Evolutionary conservation across 257 asterid species (phyloP), one percentile per base, ranked within the genome.

Genomic region (Rehmannia glutinosa): DNA sequence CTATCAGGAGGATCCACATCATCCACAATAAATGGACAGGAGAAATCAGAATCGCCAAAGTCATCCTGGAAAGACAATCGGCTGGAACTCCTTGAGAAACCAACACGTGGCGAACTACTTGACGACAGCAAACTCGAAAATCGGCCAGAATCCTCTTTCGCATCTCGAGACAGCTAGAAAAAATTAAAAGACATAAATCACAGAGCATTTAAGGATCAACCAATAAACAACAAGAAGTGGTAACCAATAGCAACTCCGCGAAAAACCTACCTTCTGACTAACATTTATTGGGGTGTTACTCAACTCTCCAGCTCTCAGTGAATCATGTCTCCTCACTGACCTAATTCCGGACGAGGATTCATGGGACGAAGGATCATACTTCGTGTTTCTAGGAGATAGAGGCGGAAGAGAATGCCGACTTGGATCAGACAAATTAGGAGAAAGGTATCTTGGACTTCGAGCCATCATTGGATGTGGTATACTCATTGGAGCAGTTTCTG

Each of bases 31-130:
- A 94, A 94, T 21, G 97, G 99, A 80, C 87, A 90, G 12, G 96
- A 78, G 62, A 87, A 88, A 68, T 88, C 99, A 51, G 76, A 74
- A 55, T 86, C 96, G 17, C 92, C 96, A 72, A 94, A 80, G 59
- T 94, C 99, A 76, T 88, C 99, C 85, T 85, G 96, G 74, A 91
- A 91, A 77, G 99, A 94, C 74, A 93, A 73, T 64, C 99, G 82
- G 78, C 99, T 94, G 25, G 97, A 94, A 78, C 93, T 91, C 73
- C 97, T 86, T 6, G 99, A 94, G 86, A 84, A 84, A 65, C 95
- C 98, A 62, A 87, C 80, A 72, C 91, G 97, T 42, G 99, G 97
- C 5, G 99, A 94, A 70, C 90, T 86, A 77, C 95, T 91, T 24
- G 96, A 87, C 43, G 98, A 93, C 54, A 81, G 77, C 86, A 87